Base-by-base conservation (phyloP, 331 rosid species). In the Ulmus americana region DNA sequence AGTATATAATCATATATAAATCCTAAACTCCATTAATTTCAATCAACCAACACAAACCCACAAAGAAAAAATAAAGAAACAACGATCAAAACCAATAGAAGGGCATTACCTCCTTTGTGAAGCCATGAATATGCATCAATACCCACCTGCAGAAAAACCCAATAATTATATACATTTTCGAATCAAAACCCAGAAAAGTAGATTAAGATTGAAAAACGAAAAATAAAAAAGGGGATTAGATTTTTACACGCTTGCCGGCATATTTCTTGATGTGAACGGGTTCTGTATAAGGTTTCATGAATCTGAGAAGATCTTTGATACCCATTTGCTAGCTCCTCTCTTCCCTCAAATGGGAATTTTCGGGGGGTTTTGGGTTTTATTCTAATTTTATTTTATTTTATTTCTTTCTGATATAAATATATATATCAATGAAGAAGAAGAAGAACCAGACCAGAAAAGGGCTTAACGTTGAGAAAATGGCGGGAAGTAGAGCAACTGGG, bases 91-190 rank as follows among this genome's bases (percentile, higher is more conserved):
- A 55, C 39, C 49, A 9, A 10, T 39, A 16, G 10, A 28, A 44
- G 8, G 20, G 39, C 0, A 13, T 69, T 54, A 91, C 97, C 97
- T 67, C 97, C 97, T 73, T 86, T 91, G 68, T 91, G 97, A 63
- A 91, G 96, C 97, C 97, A 91, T 59, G 96, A 88, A 73, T 91
- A 91, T 14, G 97, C 97, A 63, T 91, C 97, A 57, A 91, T 91
- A 47, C 95, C 97, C 81, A 91, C 97, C 97, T 91, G 83, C 60
- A 63, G 75, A 70, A 10, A 45, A 59, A 52, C 18, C 40, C n/a
- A 51, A 6, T 11, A 43, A 56, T 48, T 48, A 1, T 10, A n/a
- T 59, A 16, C 14, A 54, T 46, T 39, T 58, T 68, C 74, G 60
- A 70, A 22, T 55, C 5, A 12, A 61, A 43, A 22, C n/a, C 55